These are phyloP conservation scores for Phlebiopsis flavidoalba DNA, from an alignment of 768 basidiomycete species.

Conservation along the genomic window DNA sequence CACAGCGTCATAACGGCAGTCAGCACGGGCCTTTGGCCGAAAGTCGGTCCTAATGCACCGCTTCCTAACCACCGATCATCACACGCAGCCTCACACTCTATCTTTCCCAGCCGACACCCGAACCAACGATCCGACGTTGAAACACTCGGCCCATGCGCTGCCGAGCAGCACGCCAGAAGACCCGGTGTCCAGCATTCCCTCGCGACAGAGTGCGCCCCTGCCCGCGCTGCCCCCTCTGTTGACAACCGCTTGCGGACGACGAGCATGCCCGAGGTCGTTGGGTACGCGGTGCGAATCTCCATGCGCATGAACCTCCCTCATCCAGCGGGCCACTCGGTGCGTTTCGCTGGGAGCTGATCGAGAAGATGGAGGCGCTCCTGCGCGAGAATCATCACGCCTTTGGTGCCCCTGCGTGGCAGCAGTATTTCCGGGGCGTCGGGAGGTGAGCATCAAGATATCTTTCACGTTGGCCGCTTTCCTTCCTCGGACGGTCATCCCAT, in stretches of 20 bases:
- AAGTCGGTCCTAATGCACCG: conserved; percentile 41
- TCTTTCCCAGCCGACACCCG: conserved; percentile 64
- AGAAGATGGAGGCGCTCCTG: conserved; percentile 73
- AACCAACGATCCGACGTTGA: conserved; percentile 64
- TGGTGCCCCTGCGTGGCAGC: conserved; percentile 80
- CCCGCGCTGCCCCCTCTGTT: conserved; percentile 57
- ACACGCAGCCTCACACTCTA: neutral
- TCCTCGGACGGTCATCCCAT: neutral
- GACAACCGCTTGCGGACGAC: conserved; percentile 59
- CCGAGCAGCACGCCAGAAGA: conserved; percentile 81
- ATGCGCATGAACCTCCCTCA: conserved; percentile 86
- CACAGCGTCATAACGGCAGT: conserved; percentile 84
- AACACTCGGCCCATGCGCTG: conserved; percentile 78
- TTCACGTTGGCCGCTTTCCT: neutral
- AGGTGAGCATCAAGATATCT: conserved; percentile 37
- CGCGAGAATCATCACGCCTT: conserved; percentile 66
- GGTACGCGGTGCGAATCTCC: conserved; percentile 83
- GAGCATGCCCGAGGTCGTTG: conserved; percentile 83
- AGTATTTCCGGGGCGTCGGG: conserved; percentile 84
- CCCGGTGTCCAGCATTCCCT: conserved; percentile 69
- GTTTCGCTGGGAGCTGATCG: conserved; percentile 76
- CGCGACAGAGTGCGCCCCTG: conserved; percentile 37
- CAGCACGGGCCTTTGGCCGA: conserved; percentile 85
- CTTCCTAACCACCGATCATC: neutral
- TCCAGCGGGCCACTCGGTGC: conserved; percentile 85